Conservation (phyloP, 1,284 basidiomycete genomes). For the Laetiporus sulphureus region DNA sequence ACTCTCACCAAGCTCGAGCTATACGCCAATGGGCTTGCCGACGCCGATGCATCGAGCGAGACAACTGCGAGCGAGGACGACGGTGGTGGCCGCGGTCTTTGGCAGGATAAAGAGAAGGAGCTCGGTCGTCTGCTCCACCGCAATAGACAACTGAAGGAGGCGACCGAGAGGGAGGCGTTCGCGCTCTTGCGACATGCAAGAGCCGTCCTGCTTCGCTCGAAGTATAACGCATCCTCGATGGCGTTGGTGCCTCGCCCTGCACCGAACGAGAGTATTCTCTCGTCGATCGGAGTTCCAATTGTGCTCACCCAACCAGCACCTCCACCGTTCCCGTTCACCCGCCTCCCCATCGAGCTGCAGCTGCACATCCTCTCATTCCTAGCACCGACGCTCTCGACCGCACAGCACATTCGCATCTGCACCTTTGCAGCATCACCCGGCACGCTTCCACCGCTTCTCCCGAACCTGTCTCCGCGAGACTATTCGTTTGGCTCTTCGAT, state of each 20-base stretch:
- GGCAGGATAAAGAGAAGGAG: conserved; percentile 33
- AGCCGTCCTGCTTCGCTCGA: conserved; percentile 35
- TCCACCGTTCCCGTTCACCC: conserved; percentile 30
- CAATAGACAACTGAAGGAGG: conserved; percentile 41
- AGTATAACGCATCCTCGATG: conserved; percentile 1
- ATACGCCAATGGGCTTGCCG: conserved; percentile 38
- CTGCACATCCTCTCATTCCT: conserved; percentile 51
- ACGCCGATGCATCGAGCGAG: conserved; percentile 9
- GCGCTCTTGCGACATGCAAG: conserved; percentile 46
- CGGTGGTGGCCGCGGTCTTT: conserved; percentile 13
- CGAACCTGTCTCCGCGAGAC: conserved; percentile 21
- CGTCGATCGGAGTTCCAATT: conserved; percentile 12
- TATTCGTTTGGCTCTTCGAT: conserved; percentile 30
- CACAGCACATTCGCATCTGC: conserved; percentile 51
- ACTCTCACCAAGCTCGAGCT: conserved; percentile 43
- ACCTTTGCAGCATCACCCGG: conserved; percentile 43
- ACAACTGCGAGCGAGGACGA: conserved; percentile 23
- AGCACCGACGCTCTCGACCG: conserved; percentile 48
- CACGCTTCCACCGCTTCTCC: conserved; percentile 49
- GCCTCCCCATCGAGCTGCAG: conserved; percentile 55
- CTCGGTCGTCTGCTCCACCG: conserved; percentile 37
- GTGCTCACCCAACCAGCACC: conserved; percentile 2
- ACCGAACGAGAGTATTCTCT: conserved; percentile 11
- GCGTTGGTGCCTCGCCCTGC: conserved; percentile 10
- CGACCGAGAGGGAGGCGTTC: conserved; percentile 44